Conservation (phyloP, 768 basidiomycete genomes). For the Clavulina sp. region DNA sequence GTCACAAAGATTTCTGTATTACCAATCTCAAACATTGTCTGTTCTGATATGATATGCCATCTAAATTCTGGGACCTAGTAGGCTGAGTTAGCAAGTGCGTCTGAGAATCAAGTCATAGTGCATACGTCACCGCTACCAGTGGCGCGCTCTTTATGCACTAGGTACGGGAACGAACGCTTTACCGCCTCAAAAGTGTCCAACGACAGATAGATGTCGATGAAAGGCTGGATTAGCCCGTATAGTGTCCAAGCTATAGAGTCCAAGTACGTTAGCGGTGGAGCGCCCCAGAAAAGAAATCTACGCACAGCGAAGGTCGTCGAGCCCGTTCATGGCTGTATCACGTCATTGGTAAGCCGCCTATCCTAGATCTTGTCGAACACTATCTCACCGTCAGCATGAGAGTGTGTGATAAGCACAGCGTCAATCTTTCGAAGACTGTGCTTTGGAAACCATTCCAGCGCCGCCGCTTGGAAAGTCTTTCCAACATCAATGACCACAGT, state of each 20-base stretch:
- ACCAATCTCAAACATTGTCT: constrained; percentile 49
- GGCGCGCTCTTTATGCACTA: constrained; percentile 54
- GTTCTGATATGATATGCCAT: constrained; percentile 65
- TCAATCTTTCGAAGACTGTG: constrained; percentile 56
- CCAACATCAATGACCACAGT: constrained; percentile 63
- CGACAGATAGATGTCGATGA: constrained; percentile 61
- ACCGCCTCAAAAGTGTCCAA: constrained; percentile 46
- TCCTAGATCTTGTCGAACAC: too few species aligned
- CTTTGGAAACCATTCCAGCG: constrained; percentile 35
- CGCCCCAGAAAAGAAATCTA: constrained; percentile 8
- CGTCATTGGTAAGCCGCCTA: background rate
- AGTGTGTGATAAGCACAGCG: constrained; percentile 68
- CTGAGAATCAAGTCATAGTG: constrained; percentile 4
- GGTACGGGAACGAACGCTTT: constrained; percentile 60
- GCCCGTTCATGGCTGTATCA: constrained; percentile 63
- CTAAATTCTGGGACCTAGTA: constrained; percentile 65
- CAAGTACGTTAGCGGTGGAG: too few species aligned
- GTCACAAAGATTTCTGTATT: constrained; percentile 44
- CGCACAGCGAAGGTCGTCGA: constrained; percentile 73
- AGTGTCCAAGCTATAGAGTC: constrained; percentile 67
- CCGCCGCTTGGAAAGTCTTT: constrained; percentile 55
- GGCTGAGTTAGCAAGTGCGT: too few species aligned
- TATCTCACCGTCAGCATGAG: constrained; percentile 57
- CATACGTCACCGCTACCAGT: constrained; percentile 65
- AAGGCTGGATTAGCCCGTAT: constrained; percentile 40